Percentiles rank a stretch among this genome's conserved stretches.
Evolutionary conservation across 768 basidiomycete genomes (phyloP).

Genomic region (Boletus rubropictus): DNA sequence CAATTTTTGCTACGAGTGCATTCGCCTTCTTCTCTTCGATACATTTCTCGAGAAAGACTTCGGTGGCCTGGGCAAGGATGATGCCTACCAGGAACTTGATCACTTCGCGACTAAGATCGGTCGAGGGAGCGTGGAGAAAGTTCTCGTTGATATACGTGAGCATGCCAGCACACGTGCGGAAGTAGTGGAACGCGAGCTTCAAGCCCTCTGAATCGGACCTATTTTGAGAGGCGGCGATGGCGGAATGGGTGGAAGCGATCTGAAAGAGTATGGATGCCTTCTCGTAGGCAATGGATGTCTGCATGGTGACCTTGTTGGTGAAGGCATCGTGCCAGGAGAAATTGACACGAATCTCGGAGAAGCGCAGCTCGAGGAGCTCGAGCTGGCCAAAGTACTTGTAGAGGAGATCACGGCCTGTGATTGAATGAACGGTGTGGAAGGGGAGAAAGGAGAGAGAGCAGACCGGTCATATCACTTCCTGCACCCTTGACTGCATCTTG

Average conservation of each 20-base stretch:
- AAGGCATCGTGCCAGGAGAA: slow-evolving; percentile 98
- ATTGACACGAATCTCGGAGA: slow-evolving; percentile 92
- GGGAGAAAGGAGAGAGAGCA: slow-evolving; percentile 14
- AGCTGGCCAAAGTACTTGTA: slow-evolving; percentile 99
- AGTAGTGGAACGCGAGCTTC: slow-evolving; percentile 91
- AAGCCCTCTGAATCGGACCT: slow-evolving; percentile 86
- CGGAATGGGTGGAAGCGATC: slow-evolving; percentile 89
- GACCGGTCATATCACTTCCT: slow-evolving; percentile 92
- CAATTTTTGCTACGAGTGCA: slow-evolving; percentile 77
- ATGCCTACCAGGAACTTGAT: slow-evolving; percentile 87
- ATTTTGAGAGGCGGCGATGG: slow-evolving; percentile 81
- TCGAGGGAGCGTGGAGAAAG: slow-evolving; percentile 95
- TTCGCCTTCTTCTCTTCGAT: slow-evolving; percentile 86
- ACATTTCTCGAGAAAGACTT: slow-evolving; percentile 94
- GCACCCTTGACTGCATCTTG: slow-evolving; percentile 96
- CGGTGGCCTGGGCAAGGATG: slow-evolving; percentile 90
- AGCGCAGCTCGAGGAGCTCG: slow-evolving; percentile 92
- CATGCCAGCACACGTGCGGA: slow-evolving; percentile 89
- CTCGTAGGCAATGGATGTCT: slow-evolving; percentile 95
- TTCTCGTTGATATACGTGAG: slow-evolving; percentile 99
- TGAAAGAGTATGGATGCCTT: slow-evolving; percentile 98
- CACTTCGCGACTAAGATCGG: slow-evolving; percentile 89
- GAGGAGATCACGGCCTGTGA: slow-evolving; percentile 77
- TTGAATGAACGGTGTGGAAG: neutral
- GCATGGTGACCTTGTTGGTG: slow-evolving; percentile 86